Conservation (phyloP, 257 asterid genomes). For the Henckelia pumila region DNA sequence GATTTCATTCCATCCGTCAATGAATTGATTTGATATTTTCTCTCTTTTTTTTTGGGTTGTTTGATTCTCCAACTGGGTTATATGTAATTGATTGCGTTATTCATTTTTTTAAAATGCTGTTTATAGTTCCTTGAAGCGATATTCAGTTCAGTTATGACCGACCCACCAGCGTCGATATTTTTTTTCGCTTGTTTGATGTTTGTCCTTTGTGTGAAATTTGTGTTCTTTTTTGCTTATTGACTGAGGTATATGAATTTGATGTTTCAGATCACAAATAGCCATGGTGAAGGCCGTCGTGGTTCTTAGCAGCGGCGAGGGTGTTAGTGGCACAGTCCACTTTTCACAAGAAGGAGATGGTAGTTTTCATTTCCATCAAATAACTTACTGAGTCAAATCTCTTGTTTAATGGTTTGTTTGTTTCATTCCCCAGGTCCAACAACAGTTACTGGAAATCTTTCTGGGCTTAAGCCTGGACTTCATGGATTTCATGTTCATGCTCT, state of each 20-base stretch:
- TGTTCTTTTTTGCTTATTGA: no score
- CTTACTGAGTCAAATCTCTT: not conserved
- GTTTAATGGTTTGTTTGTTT: not conserved
- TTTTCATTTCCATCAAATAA: conserved; percentile 4
- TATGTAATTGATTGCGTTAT: no score
- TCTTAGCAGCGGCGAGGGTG: conserved; percentile 81
- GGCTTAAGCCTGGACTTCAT: conserved; percentile 86
- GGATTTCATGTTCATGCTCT: conserved; percentile 98
- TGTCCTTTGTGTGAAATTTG: no score
- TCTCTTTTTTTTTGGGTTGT: no score
- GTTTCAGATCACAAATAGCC: conserved; percentile 60
- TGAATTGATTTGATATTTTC: no score
- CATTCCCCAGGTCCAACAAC: conserved; percentile 56
- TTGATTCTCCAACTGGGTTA: no score
- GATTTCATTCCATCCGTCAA: no score
- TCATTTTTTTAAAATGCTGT: no score
- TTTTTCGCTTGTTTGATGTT: no score
- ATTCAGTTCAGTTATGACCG: no score
- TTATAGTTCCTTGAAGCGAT: no score
- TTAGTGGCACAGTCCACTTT: conserved; percentile 71
- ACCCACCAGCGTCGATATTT: no score
- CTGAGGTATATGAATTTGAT: not conserved
- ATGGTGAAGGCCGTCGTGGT: conserved; percentile 97
- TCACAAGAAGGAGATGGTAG: conserved; percentile 87
- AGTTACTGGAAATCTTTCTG: conserved; percentile 68